Evolutionary conservation across 1,139 yeast genomes (phyloP), one percentile per base, ranked within the genome.

Genomic region (Hyphopichia khmerensis): DNA sequence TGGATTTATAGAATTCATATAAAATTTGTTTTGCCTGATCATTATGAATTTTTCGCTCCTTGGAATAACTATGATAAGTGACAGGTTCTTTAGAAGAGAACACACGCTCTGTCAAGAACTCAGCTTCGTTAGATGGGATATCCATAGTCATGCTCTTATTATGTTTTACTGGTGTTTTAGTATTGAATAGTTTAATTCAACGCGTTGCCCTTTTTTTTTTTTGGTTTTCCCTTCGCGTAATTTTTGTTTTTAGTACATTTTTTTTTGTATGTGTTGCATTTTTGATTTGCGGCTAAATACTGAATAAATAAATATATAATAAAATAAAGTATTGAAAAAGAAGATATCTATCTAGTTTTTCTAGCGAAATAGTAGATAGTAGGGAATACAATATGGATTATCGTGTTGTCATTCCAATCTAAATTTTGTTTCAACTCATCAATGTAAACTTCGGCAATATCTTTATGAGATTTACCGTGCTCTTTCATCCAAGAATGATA

Each of bases 401-500:
- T 58, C 2, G 73, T 67, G 15, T 69, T 69, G 21, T 71, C 75
- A 15, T 62, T 57, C 78, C 83, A 75, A 14, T 69, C 73, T 44
- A 71, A 59, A 17, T 50, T 57, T 16, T 54, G 50, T 39, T 67
- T 65, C 42, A 82, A 59, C 43, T 75, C 80, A 4, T 67, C 65
- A 19, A 75, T 61, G 51, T 78, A 70, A 35, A 58, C 56, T 19
- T 69, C 75, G 3, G 74, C 71, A 38, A 75, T 59, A 50, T 75
- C 77, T 21, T 36, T 36, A 33, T 50, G 52, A 31, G 59, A 52
- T 30, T 50, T 50, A 1, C 64, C 62, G 35, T 65, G 59, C n/a
- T 54, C 60, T 40, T 64, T 62, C 57, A 72, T 72, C 90, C 95
- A 87, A 13, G 71, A 67, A 57, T 83, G 87, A 55, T 82, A 82